These are phyloP conservation scores for Trametes pubescens DNA, from an alignment of 1,284 basidiomycete genomes.

Conservation along the genomic window DNA sequence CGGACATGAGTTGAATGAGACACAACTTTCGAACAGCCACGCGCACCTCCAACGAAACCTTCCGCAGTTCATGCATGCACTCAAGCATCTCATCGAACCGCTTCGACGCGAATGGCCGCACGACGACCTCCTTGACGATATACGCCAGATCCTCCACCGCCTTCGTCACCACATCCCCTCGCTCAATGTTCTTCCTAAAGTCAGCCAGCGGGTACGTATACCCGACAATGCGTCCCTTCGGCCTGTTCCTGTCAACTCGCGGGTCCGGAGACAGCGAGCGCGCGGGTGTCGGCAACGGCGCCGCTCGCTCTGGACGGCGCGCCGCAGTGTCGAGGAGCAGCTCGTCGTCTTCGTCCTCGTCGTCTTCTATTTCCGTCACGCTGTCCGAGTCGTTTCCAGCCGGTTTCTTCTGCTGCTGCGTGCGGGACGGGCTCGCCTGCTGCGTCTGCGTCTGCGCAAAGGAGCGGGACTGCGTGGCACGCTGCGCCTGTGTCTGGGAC, in stretches of 20 bases:
- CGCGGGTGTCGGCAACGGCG: constrained; percentile 46
- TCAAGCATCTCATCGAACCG: constrained; percentile 74
- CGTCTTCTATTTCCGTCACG: constrained; percentile 34
- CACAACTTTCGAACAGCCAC: neutral
- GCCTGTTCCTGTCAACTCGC: constrained; percentile 51
- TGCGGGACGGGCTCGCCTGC: constrained; percentile 18
- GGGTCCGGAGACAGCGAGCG: constrained; percentile 55
- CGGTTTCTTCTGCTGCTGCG: constrained; percentile 22
- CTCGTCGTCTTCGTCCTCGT: constrained; percentile 42
- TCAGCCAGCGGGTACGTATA: constrained; percentile 77
- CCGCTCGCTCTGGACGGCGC: constrained; percentile 27
- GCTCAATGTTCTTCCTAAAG: constrained; percentile 72
- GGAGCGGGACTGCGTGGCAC: constrained; percentile 9
- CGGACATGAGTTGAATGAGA: neutral
- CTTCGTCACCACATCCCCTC: constrained; percentile 83
- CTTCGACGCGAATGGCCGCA: constrained; percentile 72
- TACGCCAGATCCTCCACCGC: constrained; percentile 80
- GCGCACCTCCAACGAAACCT: constrained; percentile 67
- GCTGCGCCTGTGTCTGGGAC: constrained; percentile 26
- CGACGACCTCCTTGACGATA: constrained; percentile 76
- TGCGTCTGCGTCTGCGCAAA: constrained; percentile 15
- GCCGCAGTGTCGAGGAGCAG: constrained; percentile 36
- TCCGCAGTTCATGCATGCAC: constrained; percentile 74
- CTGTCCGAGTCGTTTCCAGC: constrained; percentile 41
- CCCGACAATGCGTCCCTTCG: constrained; percentile 73